These are phyloP conservation scores for Inga leiocalycina DNA, from an alignment of 306 rosid species.

Conservation along the genomic window DNA sequence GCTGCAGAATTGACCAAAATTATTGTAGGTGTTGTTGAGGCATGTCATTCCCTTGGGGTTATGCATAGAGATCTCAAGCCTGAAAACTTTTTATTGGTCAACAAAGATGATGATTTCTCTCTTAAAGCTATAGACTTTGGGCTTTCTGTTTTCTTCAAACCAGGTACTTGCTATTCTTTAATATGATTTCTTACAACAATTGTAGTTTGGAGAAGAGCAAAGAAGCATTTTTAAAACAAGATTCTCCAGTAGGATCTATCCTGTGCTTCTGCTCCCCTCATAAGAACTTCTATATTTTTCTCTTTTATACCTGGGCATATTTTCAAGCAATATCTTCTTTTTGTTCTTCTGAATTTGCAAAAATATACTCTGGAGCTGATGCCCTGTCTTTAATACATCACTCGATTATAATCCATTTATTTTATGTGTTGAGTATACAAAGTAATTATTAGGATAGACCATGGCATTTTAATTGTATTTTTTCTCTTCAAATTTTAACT, in stretches of 20 bases:
- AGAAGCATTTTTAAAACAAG: background rate
- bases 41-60: constrained; percentile 95
- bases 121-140: constrained; percentile 98
- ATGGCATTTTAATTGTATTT: constrained; percentile 22
- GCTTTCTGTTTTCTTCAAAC: constrained; percentile 95
- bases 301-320: constrained; percentile 10
- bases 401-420: constrained; percentile 15
- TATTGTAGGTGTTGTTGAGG: constrained; percentile 92
- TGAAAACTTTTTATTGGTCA: constrained; percentile 86
- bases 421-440: background rate
- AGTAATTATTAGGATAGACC: constrained; percentile 19
- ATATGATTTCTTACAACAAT: background rate
- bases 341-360: constrained; percentile 15
- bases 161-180: constrained; percentile 51
- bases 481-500: constrained; percentile 16
- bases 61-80: constrained; percentile 98
- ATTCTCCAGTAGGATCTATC: constrained; percentile 2
- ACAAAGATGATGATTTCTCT: constrained; percentile 90
- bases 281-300: background rate
- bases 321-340: constrained; percentile 13
- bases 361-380: background rate
- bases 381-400: constrained; percentile 4
- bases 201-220: background rate
- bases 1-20: constrained; percentile 91
- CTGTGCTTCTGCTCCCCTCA: background rate